Conservation (phyloP, 2,329 filamentous ascomycete species). For the Clonostachys chloroleuca region DNA sequence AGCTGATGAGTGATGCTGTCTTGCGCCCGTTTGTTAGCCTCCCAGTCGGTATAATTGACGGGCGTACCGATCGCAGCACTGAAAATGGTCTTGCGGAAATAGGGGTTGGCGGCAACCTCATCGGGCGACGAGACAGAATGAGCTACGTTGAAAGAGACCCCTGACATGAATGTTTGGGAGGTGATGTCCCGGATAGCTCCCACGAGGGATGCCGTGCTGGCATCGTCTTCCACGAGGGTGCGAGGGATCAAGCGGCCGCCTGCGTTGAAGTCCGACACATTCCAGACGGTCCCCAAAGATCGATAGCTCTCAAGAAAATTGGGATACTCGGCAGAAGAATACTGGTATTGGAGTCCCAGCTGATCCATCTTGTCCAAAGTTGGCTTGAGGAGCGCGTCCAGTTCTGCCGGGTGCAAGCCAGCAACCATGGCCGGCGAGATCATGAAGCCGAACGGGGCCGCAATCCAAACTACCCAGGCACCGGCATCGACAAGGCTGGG, state of each 20-base stretch:
- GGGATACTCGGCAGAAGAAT: conserved; percentile 12
- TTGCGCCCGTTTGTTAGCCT: conserved; percentile 13
- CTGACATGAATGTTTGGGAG: conserved; percentile 15
- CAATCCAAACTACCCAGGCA: conserved; percentile 41
- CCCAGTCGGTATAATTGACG: neutral
- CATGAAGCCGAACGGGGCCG: conserved; percentile 38
- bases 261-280: conserved; percentile 22
- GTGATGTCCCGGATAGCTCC: conserved; percentile 11
- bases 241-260: conserved; percentile 29
- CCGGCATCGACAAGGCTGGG: conserved; percentile 40
- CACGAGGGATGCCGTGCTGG: conserved; percentile 19
- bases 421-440: conserved; percentile 3
- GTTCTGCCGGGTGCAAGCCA: conserved; percentile 5
- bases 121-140: no score
- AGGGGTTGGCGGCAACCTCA: no score
- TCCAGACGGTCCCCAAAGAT: conserved; percentile 24
- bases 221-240: conserved; percentile 10
- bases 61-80: no score
- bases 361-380: conserved; percentile 18
- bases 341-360: conserved; percentile 12
- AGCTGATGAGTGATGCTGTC: conserved; percentile 21
- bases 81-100: no score
- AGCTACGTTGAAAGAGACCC: neutral
- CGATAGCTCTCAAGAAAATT: conserved; percentile 23
- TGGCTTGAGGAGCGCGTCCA: conserved; percentile 15